Conservation (phyloP, 129 eudicot species). For the Flaveria robusta region DNA sequence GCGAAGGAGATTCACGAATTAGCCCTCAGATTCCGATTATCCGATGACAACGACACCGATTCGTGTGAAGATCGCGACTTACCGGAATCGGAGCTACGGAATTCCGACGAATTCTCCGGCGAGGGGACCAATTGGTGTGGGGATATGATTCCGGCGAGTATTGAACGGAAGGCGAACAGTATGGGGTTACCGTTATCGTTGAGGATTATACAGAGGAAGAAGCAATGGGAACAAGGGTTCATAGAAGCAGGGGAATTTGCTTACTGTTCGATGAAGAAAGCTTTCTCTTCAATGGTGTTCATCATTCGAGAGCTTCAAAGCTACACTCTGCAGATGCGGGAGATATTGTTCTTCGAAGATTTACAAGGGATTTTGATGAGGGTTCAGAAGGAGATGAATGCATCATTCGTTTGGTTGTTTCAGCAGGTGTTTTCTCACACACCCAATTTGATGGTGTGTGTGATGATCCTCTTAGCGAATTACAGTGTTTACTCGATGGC, state of each 20-base stretch:
- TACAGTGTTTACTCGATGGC: conserved; percentile 83
- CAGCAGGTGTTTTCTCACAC: conserved; percentile 92
- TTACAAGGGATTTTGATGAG: conserved; percentile 61
- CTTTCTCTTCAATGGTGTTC: conserved; percentile 95
- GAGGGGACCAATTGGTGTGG: conserved; percentile 41
- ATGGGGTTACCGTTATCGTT: conserved; percentile 78
- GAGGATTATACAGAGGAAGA: conserved; percentile 74
- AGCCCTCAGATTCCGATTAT: conserved; percentile 46
- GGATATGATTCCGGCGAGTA: conserved; percentile 51
- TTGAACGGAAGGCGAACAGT: conserved; percentile 80
- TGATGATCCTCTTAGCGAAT: conserved; percentile 88
- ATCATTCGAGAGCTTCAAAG: conserved; percentile 86
- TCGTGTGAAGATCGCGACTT: background rate
- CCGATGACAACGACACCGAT: conserved; percentile 31
- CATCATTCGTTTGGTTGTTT: conserved; percentile 93
- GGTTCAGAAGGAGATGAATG: conserved; percentile 89
- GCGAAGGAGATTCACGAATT: conserved; percentile 53
- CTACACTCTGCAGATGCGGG: conserved; percentile 77
- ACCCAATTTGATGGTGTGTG: conserved; percentile 79
- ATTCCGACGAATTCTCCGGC: conserved; percentile 1
- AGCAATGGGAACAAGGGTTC: conserved; percentile 59
- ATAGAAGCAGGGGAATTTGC: conserved; percentile 65
- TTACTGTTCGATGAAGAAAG: conserved; percentile 72
- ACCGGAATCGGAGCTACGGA: background rate
- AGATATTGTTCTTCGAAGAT: conserved; percentile 66